Conservation (phyloP, 2,329 filamentous ascomycete genomes). For the Sarocladium kiliense region DNA sequence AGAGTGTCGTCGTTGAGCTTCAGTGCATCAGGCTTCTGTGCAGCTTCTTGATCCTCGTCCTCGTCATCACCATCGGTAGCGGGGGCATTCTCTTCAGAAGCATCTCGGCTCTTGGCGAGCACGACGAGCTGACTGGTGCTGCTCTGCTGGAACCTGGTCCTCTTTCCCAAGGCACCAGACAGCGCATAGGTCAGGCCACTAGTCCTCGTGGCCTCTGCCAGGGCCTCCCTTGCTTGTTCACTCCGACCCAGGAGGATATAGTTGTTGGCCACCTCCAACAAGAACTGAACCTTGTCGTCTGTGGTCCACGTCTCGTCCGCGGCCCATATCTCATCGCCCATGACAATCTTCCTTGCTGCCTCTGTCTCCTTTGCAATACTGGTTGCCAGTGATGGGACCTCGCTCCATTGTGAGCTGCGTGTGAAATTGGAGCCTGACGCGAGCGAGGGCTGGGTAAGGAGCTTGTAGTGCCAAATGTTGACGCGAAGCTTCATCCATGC, state of each 20-base stretch:
- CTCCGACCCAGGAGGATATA: slow-evolving; percentile 82
- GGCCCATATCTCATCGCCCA: slow-evolving; percentile 32
- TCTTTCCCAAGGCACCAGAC: slow-evolving; percentile 81
- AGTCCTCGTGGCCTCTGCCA: slow-evolving; percentile 61
- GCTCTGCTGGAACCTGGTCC: slow-evolving; percentile 74
- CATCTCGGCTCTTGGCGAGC: slow-evolving; percentile 67
- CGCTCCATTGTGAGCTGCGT: slow-evolving; percentile 53
- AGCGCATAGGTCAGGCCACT: slow-evolving; percentile 77
- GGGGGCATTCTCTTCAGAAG: slow-evolving; percentile 17
- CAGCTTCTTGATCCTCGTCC: slow-evolving; percentile 16
- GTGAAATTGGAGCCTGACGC: slow-evolving; percentile 50
- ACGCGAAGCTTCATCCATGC: slow-evolving; percentile 65
- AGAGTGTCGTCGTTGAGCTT: slow-evolving; percentile 90
- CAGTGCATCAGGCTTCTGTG: slow-evolving; percentile 58
- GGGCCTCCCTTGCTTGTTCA: slow-evolving; percentile 63
- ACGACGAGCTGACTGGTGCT: slow-evolving; percentile 87
- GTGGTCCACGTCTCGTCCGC: slow-evolving; percentile 30
- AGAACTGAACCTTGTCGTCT: slow-evolving; percentile 60
- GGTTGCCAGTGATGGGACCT: slow-evolving; percentile 51
- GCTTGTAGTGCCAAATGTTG: slow-evolving; percentile 63
- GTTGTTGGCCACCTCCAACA: slow-evolving; percentile 78
- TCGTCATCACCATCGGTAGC: slow-evolving; percentile 14
- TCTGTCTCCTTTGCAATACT: slow-evolving; percentile 38
- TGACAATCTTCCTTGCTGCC: slow-evolving; percentile 33
- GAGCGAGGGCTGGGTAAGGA: slow-evolving; percentile 52